Conservation (phyloP, 805 yeast species). For the Pichia californica region DNA sequence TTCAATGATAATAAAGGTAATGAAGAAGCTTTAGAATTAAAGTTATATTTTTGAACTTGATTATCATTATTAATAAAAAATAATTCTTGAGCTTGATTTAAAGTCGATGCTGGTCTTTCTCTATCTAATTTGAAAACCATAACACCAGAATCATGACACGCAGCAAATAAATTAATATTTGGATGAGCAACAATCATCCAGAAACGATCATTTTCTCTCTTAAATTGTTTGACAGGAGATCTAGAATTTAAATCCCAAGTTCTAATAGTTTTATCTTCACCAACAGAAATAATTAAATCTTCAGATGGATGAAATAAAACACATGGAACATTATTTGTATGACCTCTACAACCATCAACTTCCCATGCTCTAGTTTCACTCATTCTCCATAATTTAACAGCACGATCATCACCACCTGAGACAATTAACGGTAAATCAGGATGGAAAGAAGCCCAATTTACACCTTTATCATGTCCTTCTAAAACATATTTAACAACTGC, state of each 20-base stretch:
- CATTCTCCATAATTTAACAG: slow-evolving; percentile 96
- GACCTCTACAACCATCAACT: slow-evolving; percentile 97
- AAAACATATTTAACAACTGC: slow-evolving; percentile 92
- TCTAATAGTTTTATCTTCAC: slow-evolving; percentile 93
- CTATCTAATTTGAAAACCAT: slow-evolving; percentile 97
- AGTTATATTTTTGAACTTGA: slow-evolving; percentile 78
- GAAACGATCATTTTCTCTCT: slow-evolving; percentile 89
- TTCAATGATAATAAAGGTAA: slow-evolving; percentile 79
- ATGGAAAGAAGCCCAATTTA: slow-evolving; percentile 97
- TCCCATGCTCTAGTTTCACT: slow-evolving; percentile 98
- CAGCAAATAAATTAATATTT: slow-evolving; percentile 83
- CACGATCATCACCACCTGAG: slow-evolving; percentile 93
- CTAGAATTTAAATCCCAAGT: slow-evolving; percentile 96
- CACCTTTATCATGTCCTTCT: slow-evolving; percentile 98
- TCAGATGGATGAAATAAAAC: slow-evolving; percentile 90
- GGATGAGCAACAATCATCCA: slow-evolving; percentile 93
- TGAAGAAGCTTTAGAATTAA: slow-evolving; percentile 53
- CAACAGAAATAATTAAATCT: slow-evolving; percentile 85
- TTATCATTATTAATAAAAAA: slow-evolving; percentile 76
- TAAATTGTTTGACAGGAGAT: slow-evolving; percentile 87
- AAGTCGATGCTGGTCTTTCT: slow-evolving; percentile 79
- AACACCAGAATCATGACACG: slow-evolving; percentile 95
- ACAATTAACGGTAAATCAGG: slow-evolving; percentile 93
- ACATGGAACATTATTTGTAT: slow-evolving; percentile 85
- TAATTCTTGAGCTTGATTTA: slow-evolving; percentile 56